Evolutionary conservation across 202 grass and related monocot species (phyloP), one percentile per base, ranked within the genome.

Genomic region (Schoenoplectus tabernaemontani): DNA sequence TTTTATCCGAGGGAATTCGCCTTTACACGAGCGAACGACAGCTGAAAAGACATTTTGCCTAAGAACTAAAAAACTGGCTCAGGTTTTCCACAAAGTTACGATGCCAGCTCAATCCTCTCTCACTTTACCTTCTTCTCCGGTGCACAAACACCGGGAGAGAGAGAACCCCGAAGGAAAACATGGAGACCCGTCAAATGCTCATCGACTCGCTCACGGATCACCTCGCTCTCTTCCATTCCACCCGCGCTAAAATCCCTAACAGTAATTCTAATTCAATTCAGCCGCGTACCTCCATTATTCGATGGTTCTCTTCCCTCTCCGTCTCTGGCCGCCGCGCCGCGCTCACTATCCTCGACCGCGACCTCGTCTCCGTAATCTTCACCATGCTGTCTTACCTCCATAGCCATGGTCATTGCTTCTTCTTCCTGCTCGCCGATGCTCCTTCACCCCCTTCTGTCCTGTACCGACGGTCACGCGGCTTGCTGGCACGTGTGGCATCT

Each of bases 201-300:
- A 78, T 90, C 48, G 89, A 98, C 62, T 91, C 91, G 58, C 91
- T 98, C 78, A 98, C 91, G 7, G 82, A 91, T 4, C 95, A 98
- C 85, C 89, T 98, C 86, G 89, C 91, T 69, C 89, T 94, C 78
- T 98, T 92, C 89, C 89, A 94, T 83, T 70, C 88, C 51, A 60
- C 89, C 16, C 24, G 26, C 13, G 12, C 46, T 33, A 50, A 9
- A 50, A 87, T 68, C 76, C 74, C 87, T 68, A 88, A 37, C 73
- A 59, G 77, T 46, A 17, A 64, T 60, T 72, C 84, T 47, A 70
- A 46, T 46, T 44, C 39, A 46, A 46, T 46, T 44, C 66, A 70
- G 39, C 92, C 94, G 9, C 91, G 94, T 64, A 43, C 91, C 58
- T 78, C 91, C 67, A 65, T 94, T 83, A 86, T 98, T 84, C 89